A percentile compares a stretch with the other conserved stretches of the same genome.
These are phyloP conservation scores for Ceratobasidium sp. DNA, from an alignment of 1,284 basidiomycete genomes.

Conservation along the genomic window DNA sequence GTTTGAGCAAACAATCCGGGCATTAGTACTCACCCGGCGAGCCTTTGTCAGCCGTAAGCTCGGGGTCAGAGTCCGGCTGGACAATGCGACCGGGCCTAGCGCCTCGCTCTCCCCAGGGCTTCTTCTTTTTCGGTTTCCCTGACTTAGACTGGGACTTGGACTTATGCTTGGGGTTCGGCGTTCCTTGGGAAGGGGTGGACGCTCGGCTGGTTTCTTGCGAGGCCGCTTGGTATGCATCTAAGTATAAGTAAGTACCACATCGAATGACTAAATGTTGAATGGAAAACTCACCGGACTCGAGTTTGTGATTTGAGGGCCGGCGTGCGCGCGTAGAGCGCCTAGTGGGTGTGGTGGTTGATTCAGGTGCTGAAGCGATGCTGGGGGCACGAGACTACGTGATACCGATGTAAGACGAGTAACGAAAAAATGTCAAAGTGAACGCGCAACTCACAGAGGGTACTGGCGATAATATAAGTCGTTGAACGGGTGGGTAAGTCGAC, in stretches of 20 bases:
- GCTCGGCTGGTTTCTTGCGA: conserved; percentile 8
- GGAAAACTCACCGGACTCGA: conserved; percentile 29
- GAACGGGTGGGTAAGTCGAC: too few species aligned
- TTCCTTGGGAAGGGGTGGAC: neutral
- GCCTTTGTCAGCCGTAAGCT: neutral
- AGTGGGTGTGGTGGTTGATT: neutral
- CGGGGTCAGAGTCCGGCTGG: neutral
- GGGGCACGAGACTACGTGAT: neutral
- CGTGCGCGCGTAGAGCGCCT: neutral
- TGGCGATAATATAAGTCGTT: too few species aligned
- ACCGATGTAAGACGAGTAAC: too few species aligned
- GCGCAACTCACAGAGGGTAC: too few species aligned
- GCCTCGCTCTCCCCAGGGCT: neutral
- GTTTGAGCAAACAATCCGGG: too few species aligned
- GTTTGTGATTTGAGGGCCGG: conserved; percentile 10
- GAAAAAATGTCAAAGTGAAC: too few species aligned
- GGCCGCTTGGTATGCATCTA: conserved; percentile 30
- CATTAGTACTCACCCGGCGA: conserved; percentile 25
- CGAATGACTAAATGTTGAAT: neutral
- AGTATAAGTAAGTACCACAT: neutral
- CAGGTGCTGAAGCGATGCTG: neutral
- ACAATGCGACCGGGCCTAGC: neutral
- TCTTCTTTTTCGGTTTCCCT: too few species aligned
- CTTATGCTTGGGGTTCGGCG: too few species aligned
- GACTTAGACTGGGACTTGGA: too few species aligned